Evolutionary conservation across 345 rosid species (phyloP).

Genomic region (Stellera chamaejasme): DNA sequence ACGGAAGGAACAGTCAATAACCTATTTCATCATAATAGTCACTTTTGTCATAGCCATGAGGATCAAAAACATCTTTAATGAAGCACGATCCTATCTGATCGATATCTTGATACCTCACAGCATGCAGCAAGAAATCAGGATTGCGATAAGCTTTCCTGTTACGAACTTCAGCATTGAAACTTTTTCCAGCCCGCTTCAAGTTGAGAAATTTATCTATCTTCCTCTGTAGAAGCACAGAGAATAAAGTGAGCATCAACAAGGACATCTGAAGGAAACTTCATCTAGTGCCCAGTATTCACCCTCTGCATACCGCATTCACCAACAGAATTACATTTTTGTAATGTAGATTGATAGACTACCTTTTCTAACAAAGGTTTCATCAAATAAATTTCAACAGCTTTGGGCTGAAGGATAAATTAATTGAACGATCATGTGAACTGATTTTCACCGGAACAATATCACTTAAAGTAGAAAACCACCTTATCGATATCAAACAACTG

Average conservation of each 20-base stretch:
- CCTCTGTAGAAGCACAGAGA: conserved; percentile 39
- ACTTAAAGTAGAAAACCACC: too few species aligned
- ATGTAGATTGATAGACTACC: too few species aligned
- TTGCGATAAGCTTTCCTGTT: conserved; percentile 93
- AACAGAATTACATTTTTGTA: too few species aligned
- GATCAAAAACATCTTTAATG: conserved; percentile 85
- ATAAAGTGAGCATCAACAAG: conserved; percentile 3
- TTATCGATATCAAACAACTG: too few species aligned
- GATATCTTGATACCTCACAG: conserved; percentile 87
- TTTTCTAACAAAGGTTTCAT: too few species aligned
- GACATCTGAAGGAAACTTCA: too few species aligned
- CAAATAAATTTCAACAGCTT: too few species aligned
- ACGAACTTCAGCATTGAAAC: conserved; percentile 92
- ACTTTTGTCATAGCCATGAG: conserved; percentile 81
- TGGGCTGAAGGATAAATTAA: too few species aligned
- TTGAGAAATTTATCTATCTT: conserved; percentile 73
- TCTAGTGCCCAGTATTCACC: too few species aligned
- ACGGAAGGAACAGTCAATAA: conserved; percentile 19
- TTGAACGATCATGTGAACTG: too few species aligned
- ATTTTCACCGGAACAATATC: too few species aligned
- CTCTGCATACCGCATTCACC: too few species aligned
- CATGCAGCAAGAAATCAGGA: conserved; percentile 88
- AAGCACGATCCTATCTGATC: conserved; percentile 94
- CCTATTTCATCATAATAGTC: conserved; percentile 85
- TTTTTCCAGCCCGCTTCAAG: conserved; percentile 75